A percentile compares a stretch with the other conserved stretches of the same genome.
These are phyloP conservation scores for Monosiga brevicollis DNA, from an alignment of 78 protist genomes.

Conservation along the genomic window DNA sequence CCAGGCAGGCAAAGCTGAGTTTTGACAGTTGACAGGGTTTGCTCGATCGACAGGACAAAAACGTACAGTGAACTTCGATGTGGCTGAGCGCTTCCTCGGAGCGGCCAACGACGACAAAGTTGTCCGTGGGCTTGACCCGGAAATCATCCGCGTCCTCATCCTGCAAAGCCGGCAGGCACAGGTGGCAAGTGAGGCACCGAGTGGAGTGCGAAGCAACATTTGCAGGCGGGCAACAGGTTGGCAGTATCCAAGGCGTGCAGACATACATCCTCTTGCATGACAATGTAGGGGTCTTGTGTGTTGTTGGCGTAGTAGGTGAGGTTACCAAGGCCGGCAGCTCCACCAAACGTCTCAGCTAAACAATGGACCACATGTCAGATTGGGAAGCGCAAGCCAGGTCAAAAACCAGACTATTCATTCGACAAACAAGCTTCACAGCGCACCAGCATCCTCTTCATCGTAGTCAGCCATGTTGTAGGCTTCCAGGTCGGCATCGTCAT, in stretches of 20 bases:
- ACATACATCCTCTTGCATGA: neutral
- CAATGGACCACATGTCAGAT: neutral
- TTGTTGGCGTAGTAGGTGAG: neutral
- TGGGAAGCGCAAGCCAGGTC: neutral
- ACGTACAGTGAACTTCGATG: neutral
- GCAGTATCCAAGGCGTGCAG: neutral
- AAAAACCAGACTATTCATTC: neutral
- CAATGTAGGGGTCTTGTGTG: constrained; percentile 1
- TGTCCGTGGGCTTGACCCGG: constrained; percentile 27
- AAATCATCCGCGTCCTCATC: constrained; percentile 25
- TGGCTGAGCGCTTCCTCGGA: constrained; percentile 14
- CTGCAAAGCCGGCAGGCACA: neutral
- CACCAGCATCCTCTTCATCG: neutral
- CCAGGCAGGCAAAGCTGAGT: neutral
- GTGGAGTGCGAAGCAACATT: neutral
- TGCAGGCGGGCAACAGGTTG: neutral
- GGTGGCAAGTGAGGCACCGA: no score
- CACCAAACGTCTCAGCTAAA: neutral
- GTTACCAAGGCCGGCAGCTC: neutral
- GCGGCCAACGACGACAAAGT: constrained; percentile 15
- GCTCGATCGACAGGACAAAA: neutral
- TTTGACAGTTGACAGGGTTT: neutral
- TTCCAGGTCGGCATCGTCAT: neutral
- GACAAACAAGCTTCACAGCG: neutral
- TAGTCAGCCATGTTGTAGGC: neutral